Percentiles rank a stretch among this genome's conserved stretches.
phyloP scores from a whole-genome alignment of 1,284 basidiomycete species.

The Melampsora americana region DNA sequence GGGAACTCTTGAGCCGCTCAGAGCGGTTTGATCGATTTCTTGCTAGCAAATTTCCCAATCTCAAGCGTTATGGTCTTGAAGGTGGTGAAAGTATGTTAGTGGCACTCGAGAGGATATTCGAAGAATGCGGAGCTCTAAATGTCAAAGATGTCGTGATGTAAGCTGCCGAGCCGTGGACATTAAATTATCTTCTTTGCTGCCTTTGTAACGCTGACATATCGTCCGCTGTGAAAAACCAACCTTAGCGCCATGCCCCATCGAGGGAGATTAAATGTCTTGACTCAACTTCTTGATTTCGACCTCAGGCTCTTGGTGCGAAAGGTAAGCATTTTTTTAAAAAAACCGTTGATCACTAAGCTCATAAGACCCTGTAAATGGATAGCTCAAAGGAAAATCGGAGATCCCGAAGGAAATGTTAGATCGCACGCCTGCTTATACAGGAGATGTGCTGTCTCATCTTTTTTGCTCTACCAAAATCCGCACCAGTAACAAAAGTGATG shows the following conservation, averaged over 20 bases:
- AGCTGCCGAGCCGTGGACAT: neutral
- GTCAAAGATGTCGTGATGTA: slow-evolving; percentile 25
- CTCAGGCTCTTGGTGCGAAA: slow-evolving; percentile 17
- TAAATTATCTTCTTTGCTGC: too few relatives aligned
- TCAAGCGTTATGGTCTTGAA: slow-evolving; percentile 79
- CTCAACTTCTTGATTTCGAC: slow-evolving; percentile 61
- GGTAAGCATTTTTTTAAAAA: neutral
- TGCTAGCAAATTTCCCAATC: slow-evolving; percentile 73
- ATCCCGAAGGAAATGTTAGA: slow-evolving; percentile 56
- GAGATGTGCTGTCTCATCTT: slow-evolving; percentile 82
- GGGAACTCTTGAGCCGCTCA: slow-evolving; percentile 67
- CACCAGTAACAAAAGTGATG: slow-evolving; percentile 54
- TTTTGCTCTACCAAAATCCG: slow-evolving; percentile 55
- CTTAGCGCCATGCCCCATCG: slow-evolving; percentile 60
- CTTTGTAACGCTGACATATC: neutral
- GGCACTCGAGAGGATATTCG: slow-evolving; percentile 72
- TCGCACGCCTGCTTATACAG: slow-evolving; percentile 60
- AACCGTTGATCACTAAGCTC: neutral
- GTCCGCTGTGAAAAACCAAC: slow-evolving; percentile 6
- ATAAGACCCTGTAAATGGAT: slow-evolving; percentile 59
- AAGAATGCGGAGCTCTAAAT: slow-evolving; percentile 59
- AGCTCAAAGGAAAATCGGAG: slow-evolving; percentile 75
- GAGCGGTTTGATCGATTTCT: slow-evolving; percentile 79
- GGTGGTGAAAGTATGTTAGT: slow-evolving; percentile 87
- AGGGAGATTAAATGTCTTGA: slow-evolving; percentile 81